phyloP scores from a whole-genome alignment of 2,329 filamentous ascomycete genomes.

The Mollisiaceae sp. region DNA sequence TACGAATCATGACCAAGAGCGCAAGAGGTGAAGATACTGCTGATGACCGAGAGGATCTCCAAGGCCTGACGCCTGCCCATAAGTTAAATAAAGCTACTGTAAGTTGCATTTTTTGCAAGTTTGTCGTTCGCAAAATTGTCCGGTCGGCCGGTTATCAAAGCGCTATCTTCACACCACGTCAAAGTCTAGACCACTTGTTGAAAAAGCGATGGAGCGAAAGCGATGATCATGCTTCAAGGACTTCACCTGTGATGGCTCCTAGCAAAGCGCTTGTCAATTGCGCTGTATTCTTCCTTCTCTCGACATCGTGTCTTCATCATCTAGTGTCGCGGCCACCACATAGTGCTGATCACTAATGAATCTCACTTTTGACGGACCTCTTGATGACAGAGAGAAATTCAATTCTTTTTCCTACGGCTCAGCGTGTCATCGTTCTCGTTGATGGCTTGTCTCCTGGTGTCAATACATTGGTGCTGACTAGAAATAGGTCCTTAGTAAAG shows the following conservation, averaged over 20 bases:
- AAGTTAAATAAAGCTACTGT: constrained; percentile 98
- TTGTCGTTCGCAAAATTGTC: not conserved
- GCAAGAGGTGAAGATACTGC: constrained; percentile 70
- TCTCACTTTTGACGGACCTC: too few species aligned
- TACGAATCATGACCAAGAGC: constrained; percentile 82
- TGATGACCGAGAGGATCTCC: constrained; percentile 78
- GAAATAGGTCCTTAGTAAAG: constrained; percentile 75
- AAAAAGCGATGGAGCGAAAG: not conserved
- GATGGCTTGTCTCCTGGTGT: not conserved
- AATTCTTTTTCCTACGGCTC: not conserved
- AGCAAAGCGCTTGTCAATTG: too few species aligned
- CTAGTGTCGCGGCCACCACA: too few species aligned
- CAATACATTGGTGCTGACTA: constrained; percentile 18
- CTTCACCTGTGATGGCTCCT: not conserved
- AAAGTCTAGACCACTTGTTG: not conserved
- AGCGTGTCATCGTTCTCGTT: not conserved
- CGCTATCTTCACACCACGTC: not conserved
- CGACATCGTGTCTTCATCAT: too few species aligned
- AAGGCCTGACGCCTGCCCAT: constrained; percentile 84
- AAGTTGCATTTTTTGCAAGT: constrained; percentile 31
- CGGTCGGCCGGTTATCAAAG: not conserved
- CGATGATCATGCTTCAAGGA: not conserved
- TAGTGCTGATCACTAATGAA: too few species aligned
- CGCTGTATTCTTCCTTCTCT: too few species aligned
- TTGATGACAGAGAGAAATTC: too few species aligned